A percentile compares a stretch with the other conserved stretches of the same genome.
These are phyloP conservation scores for Diddensiella caesifluorescens DNA, from an alignment of 805 yeast species.

Conservation along the genomic window DNA sequence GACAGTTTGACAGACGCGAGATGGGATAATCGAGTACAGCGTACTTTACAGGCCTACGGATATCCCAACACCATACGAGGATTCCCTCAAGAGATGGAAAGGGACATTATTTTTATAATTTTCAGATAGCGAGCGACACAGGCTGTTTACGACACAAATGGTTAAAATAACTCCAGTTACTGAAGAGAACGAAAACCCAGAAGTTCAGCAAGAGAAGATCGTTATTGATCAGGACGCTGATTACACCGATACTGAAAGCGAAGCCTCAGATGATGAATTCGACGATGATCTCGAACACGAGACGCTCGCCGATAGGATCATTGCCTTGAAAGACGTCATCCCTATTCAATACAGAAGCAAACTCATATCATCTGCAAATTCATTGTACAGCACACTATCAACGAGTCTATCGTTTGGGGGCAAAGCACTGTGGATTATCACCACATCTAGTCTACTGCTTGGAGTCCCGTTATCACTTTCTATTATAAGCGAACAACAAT, in stretches of 20 bases:
- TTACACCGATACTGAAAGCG: slow-evolving; percentile 52
- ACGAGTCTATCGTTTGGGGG: slow-evolving; percentile 61
- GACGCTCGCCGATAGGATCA: slow-evolving; percentile 77
- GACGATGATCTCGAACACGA: slow-evolving; percentile 77
- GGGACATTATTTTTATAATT: no score
- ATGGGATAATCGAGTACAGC: no score
- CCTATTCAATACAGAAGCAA: slow-evolving; percentile 78
- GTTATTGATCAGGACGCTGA: slow-evolving; percentile 36
- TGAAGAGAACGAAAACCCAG: slow-evolving; percentile 33
- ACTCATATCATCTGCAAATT: slow-evolving; percentile 33
- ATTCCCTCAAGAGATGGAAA: no score
- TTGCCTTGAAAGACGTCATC: slow-evolving; percentile 85
- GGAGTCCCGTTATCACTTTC: slow-evolving; percentile 92
- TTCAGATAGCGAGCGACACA: no score
- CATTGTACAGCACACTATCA: slow-evolving; percentile 35
- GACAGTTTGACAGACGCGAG: no score
- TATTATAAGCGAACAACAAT: slow-evolving; percentile 86
- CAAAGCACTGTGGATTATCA: slow-evolving; percentile 72
- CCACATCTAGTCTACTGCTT: slow-evolving; percentile 76
- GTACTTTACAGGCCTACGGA: no score
- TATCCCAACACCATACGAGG: no score
- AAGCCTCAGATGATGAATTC: slow-evolving; percentile 40
- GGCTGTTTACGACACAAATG: no score
- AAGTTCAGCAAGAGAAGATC: slow-evolving; percentile 35
- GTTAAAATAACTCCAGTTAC: slow-evolving; percentile 68